Conservation (phyloP, 345 rosid species). For the Gossypium bickii region DNA sequence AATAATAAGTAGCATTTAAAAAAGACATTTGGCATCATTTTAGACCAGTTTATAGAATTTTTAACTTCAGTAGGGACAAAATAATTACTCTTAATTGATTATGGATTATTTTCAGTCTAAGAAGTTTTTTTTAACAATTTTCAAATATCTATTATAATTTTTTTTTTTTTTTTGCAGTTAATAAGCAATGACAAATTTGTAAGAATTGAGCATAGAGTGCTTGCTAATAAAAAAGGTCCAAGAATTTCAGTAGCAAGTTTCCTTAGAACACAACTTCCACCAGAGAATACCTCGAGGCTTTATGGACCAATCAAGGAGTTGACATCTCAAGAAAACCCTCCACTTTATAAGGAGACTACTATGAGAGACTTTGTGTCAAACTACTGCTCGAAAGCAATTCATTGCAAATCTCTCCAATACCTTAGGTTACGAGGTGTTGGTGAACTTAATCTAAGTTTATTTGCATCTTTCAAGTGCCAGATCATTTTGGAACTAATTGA, state of each 20-base stretch:
- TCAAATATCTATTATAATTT: no score
- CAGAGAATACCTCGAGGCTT: slow-evolving; percentile 1
- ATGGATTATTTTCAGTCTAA: no score
- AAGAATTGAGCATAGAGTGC: slow-evolving; percentile 9
- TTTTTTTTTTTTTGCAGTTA: background rate
- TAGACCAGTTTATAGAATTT: no score
- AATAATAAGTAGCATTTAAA: no score
- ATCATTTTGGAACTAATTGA: no score
- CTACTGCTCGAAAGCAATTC: background rate
- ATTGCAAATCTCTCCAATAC: slow-evolving; percentile 9
- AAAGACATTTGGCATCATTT: no score
- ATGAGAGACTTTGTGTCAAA: slow-evolving; percentile 10
- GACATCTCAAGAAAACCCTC: slow-evolving; percentile 22
- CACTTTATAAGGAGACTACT: slow-evolving; percentile 11
- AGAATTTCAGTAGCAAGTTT: slow-evolving; percentile 13
- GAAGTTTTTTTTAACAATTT: no score
- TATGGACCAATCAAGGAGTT: slow-evolving; percentile 31
- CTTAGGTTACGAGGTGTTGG: background rate
- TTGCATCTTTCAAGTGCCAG: no score
- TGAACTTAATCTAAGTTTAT: no score
- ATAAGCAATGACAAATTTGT: background rate
- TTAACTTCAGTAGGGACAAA: no score
- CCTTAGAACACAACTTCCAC: slow-evolving; percentile 6
- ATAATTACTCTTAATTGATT: no score
- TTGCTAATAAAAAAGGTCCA: background rate